Evolutionary conservation across 208 protist genomes (phyloP), one percentile per base, ranked within the genome.

Genomic region (Acanthamoeba castellanii): DNA sequence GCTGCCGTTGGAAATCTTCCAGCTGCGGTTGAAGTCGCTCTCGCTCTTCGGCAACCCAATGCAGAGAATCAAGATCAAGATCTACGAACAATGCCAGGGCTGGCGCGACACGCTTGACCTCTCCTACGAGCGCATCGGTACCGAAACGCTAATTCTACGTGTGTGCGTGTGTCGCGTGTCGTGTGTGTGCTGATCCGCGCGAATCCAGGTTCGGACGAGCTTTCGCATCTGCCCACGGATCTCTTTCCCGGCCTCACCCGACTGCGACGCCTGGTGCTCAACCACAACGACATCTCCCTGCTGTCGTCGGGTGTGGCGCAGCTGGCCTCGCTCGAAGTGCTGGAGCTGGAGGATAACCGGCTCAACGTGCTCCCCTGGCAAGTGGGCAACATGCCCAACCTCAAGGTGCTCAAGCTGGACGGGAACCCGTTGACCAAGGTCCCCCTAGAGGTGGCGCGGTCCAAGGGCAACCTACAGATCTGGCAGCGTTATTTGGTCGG

Each of bases 1-100:
- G 25, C 42, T 92, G 59, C 87, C 87, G 7, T 22, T 78, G 42
- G 87, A 92, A n/a, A 52, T 92, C 8, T 92, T 92, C 34, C 52
- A 50, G 59, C 59, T 92, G 20, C 57, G 66, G 2, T 45, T 92
- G n/a, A 92, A 37, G 30, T 72, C 57, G 2, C 87, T 92, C 59
- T 92, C 87, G 18, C 87, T 92, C 20, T 92, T 92, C 25, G 87
- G 87, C 37, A 92, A 92, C 70, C 87, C 87, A 22, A 92, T 92
- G 87, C 57, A 34, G 8, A 11, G 87, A 18, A 92, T 92, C 16
- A 92, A 42, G 66, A 92, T 92, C 50, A 92, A 78, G 32, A 78
- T 92, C 14, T 92, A 92, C 87, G 87, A 92, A n/a, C 57, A 92
- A 25, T 92, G 87, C 47, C 57, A 92, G 32, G 57, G 66, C 61